Conservation (phyloP, 2,329 filamentous ascomycete species). For the Xylariaceae sp. region DNA sequence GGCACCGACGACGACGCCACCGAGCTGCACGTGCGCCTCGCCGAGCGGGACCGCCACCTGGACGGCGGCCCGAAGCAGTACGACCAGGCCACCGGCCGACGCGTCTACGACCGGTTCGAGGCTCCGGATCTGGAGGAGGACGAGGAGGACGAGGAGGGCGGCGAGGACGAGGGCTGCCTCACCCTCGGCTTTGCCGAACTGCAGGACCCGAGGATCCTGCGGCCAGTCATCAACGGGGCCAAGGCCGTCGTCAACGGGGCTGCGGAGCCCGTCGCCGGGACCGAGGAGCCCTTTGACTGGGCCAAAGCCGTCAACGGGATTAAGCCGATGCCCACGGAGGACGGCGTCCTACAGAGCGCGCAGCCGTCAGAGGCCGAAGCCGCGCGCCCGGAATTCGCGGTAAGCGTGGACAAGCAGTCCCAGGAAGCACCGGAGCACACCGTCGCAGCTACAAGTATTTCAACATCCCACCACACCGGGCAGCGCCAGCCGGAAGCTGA, state of each 20-base stretch:
- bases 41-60: constrained; percentile 56
- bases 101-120: constrained; percentile 73
- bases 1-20: constrained; percentile 42
- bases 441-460: constrained; percentile 6
- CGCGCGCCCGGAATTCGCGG: no score
- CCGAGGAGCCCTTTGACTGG: no score
- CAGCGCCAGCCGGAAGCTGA: constrained; percentile 12
- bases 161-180: constrained; percentile 52
- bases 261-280: no score
- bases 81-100: constrained; percentile 60
- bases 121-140: constrained; percentile 57
- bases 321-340: no score
- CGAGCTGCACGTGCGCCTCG: constrained; percentile 54
- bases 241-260: no score
- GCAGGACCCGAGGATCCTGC: constrained; percentile 59
- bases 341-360: no score
- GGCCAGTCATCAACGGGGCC: no score
- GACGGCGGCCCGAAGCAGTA: constrained; percentile 50
- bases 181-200: constrained; percentile 54
- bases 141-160: constrained; percentile 40
- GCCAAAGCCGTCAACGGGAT: no score
- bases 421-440: neutral
- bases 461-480: constrained; percentile 12
- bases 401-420: constrained; percentile 1
- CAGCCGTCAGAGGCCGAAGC: no score